Evolutionary conservation across 2,329 filamentous ascomycete species (phyloP).

Genomic region (Botryotinia globosa): DNA sequence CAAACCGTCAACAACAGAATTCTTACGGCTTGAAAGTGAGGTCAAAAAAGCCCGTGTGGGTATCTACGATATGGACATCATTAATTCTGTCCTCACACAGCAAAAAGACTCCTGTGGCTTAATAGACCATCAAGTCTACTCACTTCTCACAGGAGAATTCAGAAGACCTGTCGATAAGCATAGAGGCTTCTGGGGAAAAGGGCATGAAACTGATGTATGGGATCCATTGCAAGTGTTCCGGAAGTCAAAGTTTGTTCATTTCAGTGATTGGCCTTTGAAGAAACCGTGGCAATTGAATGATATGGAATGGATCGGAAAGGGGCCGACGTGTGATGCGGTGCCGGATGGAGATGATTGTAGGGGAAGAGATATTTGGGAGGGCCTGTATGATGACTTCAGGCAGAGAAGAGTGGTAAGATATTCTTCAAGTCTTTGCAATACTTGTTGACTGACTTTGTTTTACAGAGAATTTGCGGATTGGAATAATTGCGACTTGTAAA

Average conservation of each 20-base stretch:
- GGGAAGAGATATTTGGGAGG: constrained; percentile 32
- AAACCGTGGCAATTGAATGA: constrained; percentile 53
- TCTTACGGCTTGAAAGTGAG: constrained; percentile 38
- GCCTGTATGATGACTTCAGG: constrained; percentile 33
- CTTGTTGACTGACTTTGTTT: background rate
- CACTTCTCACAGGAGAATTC: constrained; percentile 56
- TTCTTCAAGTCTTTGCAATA: background rate
- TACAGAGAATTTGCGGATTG: background rate
- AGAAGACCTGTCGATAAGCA: constrained; percentile 47
- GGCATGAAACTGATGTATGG: constrained; percentile 42
- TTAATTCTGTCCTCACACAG: constrained; percentile 30
- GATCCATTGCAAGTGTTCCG: constrained; percentile 48
- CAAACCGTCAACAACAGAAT: constrained; percentile 52
- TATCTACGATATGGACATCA: constrained; percentile 60
- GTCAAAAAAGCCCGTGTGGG: constrained; percentile 28
- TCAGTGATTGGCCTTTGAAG: constrained; percentile 57
- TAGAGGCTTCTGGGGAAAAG: constrained; percentile 47
- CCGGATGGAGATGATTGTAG: constrained; percentile 28
- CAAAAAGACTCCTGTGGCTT: constrained; percentile 45
- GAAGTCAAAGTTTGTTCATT: constrained; percentile 58
- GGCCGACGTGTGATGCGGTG: constrained; percentile 27
- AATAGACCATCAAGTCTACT: constrained; percentile 55
- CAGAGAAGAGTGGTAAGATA: constrained; percentile 27
- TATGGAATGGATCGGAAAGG: constrained; percentile 15
- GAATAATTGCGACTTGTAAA: background rate